Percentiles rank a stretch among this genome's conserved stretches.
These are phyloP conservation scores for Leucocoprinus birnbaumii DNA, from an alignment of 768 basidiomycete species.

Conservation along the genomic window DNA sequence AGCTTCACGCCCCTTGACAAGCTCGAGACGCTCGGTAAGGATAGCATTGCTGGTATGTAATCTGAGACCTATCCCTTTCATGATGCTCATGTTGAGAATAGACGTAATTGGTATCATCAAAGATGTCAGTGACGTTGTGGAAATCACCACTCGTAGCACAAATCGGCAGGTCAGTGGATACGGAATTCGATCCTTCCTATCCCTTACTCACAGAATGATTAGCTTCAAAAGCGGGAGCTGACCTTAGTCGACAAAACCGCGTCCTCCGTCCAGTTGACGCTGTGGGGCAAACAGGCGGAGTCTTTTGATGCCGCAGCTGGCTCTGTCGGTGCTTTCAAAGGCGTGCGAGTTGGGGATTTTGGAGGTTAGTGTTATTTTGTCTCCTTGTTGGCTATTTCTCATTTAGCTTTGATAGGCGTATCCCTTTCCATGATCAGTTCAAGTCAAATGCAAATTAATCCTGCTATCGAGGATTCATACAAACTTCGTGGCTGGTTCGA, in stretches of 20 bases:
- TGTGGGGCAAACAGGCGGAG: slow-evolving; percentile 97
- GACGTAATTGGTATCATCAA: slow-evolving; percentile 90
- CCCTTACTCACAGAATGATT: slow-evolving; percentile 5
- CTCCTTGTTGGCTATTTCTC: neutral
- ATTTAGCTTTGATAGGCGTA: slow-evolving; percentile 48
- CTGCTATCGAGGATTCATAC: slow-evolving; percentile 91
- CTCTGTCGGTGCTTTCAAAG: slow-evolving; percentile 90
- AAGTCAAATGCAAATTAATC: slow-evolving; percentile 81
- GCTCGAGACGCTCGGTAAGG: slow-evolving; percentile 67
- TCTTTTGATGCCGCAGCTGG: slow-evolving; percentile 55
- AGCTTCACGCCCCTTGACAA: slow-evolving; percentile 68
- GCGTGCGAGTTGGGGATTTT: slow-evolving; percentile 88
- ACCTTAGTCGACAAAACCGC: slow-evolving; percentile 82
- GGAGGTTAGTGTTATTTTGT: slow-evolving; percentile 5
- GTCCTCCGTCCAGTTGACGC: slow-evolving; percentile 77
- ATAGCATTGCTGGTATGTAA: slow-evolving; percentile 77
- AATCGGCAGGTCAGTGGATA: slow-evolving; percentile 51
- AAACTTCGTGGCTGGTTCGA: slow-evolving; percentile 92
- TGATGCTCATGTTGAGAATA: slow-evolving; percentile 25
- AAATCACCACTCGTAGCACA: slow-evolving; percentile 75
- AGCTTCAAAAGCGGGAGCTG: slow-evolving; percentile 90
- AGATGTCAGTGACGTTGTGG: slow-evolving; percentile 63
- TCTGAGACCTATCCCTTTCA: slow-evolving; percentile 1
- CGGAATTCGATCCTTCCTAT: neutral
- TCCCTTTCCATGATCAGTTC: slow-evolving; percentile 81